phyloP scores from a whole-genome alignment of 306 rosid species.

The cucumber (Cucumis sativus) region Cucumber_9930_V3 NC_026659.2:28157001-28157500 shows the following conservation, averaged over 20 bases:
- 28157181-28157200: neutral
- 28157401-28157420: neutral
- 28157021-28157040: conserved; percentile 5
- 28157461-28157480: no score
- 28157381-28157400: neutral
- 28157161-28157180: neutral
- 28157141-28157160: neutral
- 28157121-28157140: conserved; percentile 1
- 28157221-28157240: conserved; percentile 7
- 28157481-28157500: no score
- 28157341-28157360: neutral
- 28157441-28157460: neutral
- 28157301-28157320: neutral
- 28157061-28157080: neutral
- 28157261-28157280: conserved; percentile 17
- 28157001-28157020: conserved; percentile 7
- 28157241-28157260: neutral
- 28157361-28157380: neutral
- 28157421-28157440: neutral
- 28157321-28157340: conserved; percentile 6
- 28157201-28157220: neutral
- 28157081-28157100: neutral
- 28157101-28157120: neutral
- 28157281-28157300: neutral
- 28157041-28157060: conserved; percentile 7